phyloP scores from a whole-genome alignment of 345 rosid genomes.

The Arabis alpina region DNA sequence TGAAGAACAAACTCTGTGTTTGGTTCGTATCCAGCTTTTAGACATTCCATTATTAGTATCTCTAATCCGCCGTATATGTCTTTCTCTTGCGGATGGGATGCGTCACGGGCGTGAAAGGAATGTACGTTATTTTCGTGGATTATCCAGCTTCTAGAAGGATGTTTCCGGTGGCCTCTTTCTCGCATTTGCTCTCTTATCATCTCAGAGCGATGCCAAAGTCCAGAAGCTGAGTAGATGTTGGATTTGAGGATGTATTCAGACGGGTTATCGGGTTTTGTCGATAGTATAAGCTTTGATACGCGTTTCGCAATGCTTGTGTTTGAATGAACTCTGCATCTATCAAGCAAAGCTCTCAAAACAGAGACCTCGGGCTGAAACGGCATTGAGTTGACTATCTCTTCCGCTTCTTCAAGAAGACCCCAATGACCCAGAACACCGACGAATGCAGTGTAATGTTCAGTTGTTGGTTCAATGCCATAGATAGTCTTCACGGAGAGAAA shows the following conservation, averaged over 20 bases:
- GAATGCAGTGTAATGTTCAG: constrained; percentile 69
- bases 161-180: constrained; percentile 59
- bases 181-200: constrained; percentile 68
- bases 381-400: constrained; percentile 54
- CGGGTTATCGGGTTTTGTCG: constrained; percentile 61
- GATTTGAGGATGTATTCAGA: constrained; percentile 72
- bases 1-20: constrained; percentile 89
- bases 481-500: constrained; percentile 59
- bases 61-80: constrained; percentile 77
- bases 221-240: constrained; percentile 88
- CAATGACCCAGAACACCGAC: constrained; percentile 72
- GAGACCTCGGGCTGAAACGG: constrained; percentile 58
- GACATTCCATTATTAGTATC: constrained; percentile 69
- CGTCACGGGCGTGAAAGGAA: constrained; percentile 65
- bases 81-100: constrained; percentile 62
- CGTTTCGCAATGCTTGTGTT: constrained; percentile 62
- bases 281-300: constrained; percentile 58
- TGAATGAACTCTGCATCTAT: constrained; percentile 69
- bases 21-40: constrained; percentile 72
- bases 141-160: constrained; percentile 82
- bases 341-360: constrained; percentile 75
- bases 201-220: constrained; percentile 83
- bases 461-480: constrained; percentile 58
- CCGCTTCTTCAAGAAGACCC: constrained; percentile 85
- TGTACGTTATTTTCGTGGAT: constrained; percentile 62